Conservation (phyloP, 257 asterid species). For the Schizonepeta tenuifolia region DNA sequence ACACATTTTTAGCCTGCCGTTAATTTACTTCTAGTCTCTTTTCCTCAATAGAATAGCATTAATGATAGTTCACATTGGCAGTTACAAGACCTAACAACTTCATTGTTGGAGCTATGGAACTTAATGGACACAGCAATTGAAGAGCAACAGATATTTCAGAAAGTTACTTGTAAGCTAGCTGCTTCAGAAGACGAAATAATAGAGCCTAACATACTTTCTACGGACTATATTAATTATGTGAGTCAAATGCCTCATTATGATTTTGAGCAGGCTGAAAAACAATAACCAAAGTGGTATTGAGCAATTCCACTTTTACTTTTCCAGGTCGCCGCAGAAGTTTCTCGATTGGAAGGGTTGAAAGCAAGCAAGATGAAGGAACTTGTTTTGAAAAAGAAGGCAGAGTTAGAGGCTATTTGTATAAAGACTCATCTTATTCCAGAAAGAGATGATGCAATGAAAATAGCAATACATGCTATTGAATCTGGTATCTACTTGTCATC, state of each 20-base stretch:
- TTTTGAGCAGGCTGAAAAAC: constrained; percentile 12
- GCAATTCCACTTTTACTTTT: constrained; percentile 20
- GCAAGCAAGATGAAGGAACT: constrained; percentile 95
- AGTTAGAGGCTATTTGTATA: constrained; percentile 74
- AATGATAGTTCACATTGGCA: constrained; percentile 39
- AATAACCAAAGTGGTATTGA: constrained; percentile 17
- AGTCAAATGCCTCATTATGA: constrained; percentile 39
- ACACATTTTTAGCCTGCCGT: constrained; percentile 18
- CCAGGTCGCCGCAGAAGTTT: constrained; percentile 84
- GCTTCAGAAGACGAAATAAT: constrained; percentile 90
- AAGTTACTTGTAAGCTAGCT: constrained; percentile 80
- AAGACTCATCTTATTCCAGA: constrained; percentile 78
- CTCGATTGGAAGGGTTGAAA: constrained; percentile 82
- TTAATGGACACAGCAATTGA: constrained; percentile 93
- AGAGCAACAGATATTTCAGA: constrained; percentile 84
- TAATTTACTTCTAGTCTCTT: not conserved
- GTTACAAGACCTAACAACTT: constrained; percentile 88
- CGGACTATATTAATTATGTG: constrained; percentile 64
- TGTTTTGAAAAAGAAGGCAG: constrained; percentile 82
- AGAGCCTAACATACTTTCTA: constrained; percentile 76
- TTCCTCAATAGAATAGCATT: constrained; percentile 19
- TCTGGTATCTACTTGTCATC: constrained; percentile 59
- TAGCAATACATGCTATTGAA: constrained; percentile 70
- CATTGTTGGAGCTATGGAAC: constrained; percentile 93
- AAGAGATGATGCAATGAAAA: constrained; percentile 53